Base-by-base conservation (phyloP, 805 yeast species). In the Metschnikowia corniflorae region DNA sequence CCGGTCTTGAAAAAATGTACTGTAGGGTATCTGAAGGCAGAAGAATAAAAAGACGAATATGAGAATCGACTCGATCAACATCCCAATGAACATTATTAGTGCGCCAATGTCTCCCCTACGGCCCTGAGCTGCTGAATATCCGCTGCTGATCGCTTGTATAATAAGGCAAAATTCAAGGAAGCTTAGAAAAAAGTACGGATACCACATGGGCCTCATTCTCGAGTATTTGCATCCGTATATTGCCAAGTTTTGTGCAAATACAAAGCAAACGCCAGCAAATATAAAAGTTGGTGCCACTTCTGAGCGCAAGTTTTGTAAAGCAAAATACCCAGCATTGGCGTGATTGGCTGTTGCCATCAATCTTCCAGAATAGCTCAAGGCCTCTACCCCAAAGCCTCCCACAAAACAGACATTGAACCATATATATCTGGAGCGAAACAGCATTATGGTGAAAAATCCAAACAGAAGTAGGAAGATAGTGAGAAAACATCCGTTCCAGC, bases 271-370 rank as follows among this genome's bases (percentile, higher is more conserved):
- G 1, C 71, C 73, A 2, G 58, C 70, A 70, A 65, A 65, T 9
- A 65, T 51, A 38, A 65, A 66, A 1, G 68, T 70, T 2, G 71
- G 71, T 3, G 68, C 60, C 18, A 65, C 53, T 1, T 70, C 65
- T 40, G 65, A 53, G 4, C 59, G 40, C 14, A 63, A 58, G 29
- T 51, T 56, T 44, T 67, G 73, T 37, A 61, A 35, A 19, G 63
- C 49, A 39, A 45, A 67, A 36, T 35, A 50, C 34, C 46, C 40
- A 19, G 44, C 27, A 36, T 49, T 39, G 9, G 49, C 42, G 38
- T 47, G 36, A 42, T 63, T 60, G 18, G 40, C 36, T 26, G 64
- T 39, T 2, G 68, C 43, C 20, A 63, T 35, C 2, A 62, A 50
- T 39, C 71, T 54, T 4, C 70, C 70, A 34, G 65, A 42, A 42